Conservation (phyloP, 2,329 filamentous ascomycete genomes). For the Knufia fluminis region DNA sequence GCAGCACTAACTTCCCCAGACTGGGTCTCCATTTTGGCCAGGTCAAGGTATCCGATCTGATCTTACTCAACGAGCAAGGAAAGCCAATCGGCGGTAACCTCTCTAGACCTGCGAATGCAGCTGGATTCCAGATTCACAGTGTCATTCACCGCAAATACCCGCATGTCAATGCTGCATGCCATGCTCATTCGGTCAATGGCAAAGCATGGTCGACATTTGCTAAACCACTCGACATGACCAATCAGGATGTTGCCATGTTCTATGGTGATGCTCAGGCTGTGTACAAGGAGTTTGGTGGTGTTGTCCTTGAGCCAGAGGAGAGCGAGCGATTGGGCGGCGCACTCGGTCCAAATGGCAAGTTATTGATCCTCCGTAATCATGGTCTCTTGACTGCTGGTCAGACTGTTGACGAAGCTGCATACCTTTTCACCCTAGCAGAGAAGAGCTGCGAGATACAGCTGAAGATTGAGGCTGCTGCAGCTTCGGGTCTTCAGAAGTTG, state of each 20-base stretch:
- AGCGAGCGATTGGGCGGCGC: constrained; percentile 30
- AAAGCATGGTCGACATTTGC: constrained; percentile 36
- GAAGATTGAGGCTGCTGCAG: constrained; percentile 55
- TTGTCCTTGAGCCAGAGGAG: constrained; percentile 30
- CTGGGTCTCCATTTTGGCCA: constrained; percentile 23
- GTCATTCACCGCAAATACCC: constrained; percentile 39
- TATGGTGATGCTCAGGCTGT: constrained; percentile 24
- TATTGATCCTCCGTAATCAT: constrained; percentile 60
- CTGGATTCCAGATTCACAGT: too few relatives aligned
- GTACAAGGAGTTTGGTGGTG: constrained; percentile 39
- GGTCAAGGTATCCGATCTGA: constrained; percentile 40
- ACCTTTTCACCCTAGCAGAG: constrained; percentile 56
- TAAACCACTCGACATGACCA: constrained; percentile 35
- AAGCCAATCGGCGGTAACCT: constrained; percentile 35
- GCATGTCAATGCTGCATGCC: constrained; percentile 38
- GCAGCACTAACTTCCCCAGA: too few relatives aligned
- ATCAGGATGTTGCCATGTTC: constrained; percentile 29
- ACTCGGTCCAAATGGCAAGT: constrained; percentile 54
- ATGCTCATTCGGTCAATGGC: constrained; percentile 38
- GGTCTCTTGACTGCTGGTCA: constrained; percentile 58
- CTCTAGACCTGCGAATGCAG: constrained; percentile 32
- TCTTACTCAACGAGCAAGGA: constrained; percentile 36
- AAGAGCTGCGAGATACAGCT: constrained; percentile 62
- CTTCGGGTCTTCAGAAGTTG: constrained; percentile 42
- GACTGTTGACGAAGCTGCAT: constrained; percentile 65